Conservation (phyloP, 164 flowering plant species). For the Sedum album region DNA sequence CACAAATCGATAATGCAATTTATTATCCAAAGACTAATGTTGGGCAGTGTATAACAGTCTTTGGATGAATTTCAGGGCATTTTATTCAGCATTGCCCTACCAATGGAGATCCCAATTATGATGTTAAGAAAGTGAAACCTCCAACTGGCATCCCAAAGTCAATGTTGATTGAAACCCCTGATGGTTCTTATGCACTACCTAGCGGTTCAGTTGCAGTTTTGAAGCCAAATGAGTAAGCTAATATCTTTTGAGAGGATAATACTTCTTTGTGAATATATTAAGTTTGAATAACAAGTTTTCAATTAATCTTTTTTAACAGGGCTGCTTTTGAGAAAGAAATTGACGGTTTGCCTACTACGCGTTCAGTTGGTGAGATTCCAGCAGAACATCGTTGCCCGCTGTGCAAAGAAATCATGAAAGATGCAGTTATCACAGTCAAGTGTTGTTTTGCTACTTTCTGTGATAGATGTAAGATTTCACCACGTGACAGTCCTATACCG, state of each 20-base stretch:
- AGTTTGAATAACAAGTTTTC: not conserved
- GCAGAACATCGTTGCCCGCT: constrained; percentile 86
- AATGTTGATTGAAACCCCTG: constrained; percentile 83
- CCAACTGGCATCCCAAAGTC: constrained; percentile 98
- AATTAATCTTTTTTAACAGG: constrained; percentile 27
- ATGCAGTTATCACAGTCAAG: constrained; percentile 95
- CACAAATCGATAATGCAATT: not conserved
- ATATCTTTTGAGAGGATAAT: not conserved
- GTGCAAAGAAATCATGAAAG: constrained; percentile 95
- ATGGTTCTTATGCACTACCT: constrained; percentile 93
- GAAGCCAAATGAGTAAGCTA: constrained; percentile 86
- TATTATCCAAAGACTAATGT: not conserved
- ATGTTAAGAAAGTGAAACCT: constrained; percentile 75
- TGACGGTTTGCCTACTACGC: constrained; percentile 82
- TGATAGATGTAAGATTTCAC: constrained; percentile 66
- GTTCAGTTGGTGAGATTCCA: constrained; percentile 71
- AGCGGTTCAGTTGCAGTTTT: constrained; percentile 81
- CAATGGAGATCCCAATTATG: constrained; percentile 90
- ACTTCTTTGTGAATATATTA: not conserved
- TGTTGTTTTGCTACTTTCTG: constrained; percentile 94
- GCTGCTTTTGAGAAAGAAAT: constrained; percentile 95
- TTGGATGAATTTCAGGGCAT: constrained; percentile 48
- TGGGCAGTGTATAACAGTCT: not conserved
- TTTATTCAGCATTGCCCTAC: constrained; percentile 97
- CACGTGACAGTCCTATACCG: not conserved